Conservation (phyloP, 2,329 filamentous ascomycete species). For the Aspergillus ruber region DNA sequence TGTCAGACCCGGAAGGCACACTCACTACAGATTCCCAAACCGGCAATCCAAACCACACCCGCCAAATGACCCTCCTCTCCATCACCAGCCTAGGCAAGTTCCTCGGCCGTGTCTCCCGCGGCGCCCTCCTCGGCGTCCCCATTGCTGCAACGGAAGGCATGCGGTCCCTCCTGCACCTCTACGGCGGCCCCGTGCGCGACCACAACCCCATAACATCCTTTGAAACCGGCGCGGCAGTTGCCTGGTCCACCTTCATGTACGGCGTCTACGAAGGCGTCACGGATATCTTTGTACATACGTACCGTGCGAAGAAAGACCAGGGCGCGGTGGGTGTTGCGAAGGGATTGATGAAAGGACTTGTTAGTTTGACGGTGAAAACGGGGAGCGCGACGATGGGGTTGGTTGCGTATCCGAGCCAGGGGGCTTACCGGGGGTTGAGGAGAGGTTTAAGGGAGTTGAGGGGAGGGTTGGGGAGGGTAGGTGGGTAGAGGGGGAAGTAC, state of each 20-base stretch:
- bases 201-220: background rate
- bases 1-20: too few species aligned
- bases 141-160: conserved; percentile 32
- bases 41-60: too few species aligned
- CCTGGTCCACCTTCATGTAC: background rate
- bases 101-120: conserved; percentile 22
- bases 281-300: background rate
- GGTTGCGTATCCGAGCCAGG: background rate
- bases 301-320: background rate
- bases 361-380: background rate
- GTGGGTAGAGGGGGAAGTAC: background rate
- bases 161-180: conserved; percentile 27
- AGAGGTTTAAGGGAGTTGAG: background rate
- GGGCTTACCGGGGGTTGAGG: background rate
- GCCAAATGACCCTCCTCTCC: background rate
- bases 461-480: background rate
- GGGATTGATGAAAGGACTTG: background rate
- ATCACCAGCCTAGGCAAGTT: conserved; percentile 19
- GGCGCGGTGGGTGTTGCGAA: background rate
- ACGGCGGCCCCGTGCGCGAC: conserved; percentile 22
- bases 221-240: background rate
- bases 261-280: background rate
- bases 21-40: too few species aligned
- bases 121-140: conserved; percentile 30
- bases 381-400: background rate